Conservation (phyloP, 176 grass and related monocot genomes). For the Urochloa ruziziensis region DNA sequence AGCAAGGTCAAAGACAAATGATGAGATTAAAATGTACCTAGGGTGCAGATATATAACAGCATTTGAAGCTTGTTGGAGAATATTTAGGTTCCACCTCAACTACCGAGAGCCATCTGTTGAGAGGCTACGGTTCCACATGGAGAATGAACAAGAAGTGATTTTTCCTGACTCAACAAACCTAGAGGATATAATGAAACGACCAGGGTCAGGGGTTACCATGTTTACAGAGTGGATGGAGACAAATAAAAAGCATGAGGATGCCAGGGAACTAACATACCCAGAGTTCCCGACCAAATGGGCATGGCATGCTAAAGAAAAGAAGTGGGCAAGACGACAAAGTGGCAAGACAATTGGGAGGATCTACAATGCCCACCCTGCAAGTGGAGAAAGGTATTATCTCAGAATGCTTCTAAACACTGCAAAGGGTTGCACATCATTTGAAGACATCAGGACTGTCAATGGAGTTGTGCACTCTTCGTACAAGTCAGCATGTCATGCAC, state of each 20-base stretch:
- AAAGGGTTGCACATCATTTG: background rate
- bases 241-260: background rate
- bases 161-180: slow-evolving; percentile 9
- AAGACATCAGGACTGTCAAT: slow-evolving; percentile 30
- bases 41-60: slow-evolving; percentile 29
- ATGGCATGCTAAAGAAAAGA: background rate
- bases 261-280: background rate
- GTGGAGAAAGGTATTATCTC: slow-evolving; percentile 9
- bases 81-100: slow-evolving; percentile 34
- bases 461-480: background rate
- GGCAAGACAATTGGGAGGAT: background rate
- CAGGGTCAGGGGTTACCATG: background rate
- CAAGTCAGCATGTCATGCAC: slow-evolving; percentile 35
- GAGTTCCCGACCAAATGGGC: slow-evolving; percentile 28
- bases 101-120: slow-evolving; percentile 17
- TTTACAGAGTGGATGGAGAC: slow-evolving; percentile 34
- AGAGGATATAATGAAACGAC: background rate
- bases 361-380: slow-evolving; percentile 11
- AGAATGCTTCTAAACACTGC: slow-evolving; percentile 14
- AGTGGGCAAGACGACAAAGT: background rate
- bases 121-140: slow-evolving; percentile 21
- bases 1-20: background rate
- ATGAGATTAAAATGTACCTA: slow-evolving; percentile 33
- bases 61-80: slow-evolving; percentile 11
- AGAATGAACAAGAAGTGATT: background rate